Base-by-base conservation (phyloP, 2,329 filamentous ascomycete genomes). In the Macrophomina pseudophaseolina region DNA sequence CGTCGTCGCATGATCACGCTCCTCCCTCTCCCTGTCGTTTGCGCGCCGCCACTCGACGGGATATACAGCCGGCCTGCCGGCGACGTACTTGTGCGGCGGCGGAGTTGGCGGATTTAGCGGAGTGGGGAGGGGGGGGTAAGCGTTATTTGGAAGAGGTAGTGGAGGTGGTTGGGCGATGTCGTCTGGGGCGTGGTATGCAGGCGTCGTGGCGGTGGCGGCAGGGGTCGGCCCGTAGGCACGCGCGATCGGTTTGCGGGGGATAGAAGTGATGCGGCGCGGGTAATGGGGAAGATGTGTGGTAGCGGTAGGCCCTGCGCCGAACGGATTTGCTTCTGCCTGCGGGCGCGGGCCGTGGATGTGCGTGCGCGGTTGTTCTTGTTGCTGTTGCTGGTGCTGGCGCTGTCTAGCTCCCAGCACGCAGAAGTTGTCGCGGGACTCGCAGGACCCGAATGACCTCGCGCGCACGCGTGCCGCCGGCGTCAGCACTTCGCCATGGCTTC, bases 201-300 rank as follows among this genome's bases (percentile, higher is more conserved):
- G 14, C 56, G 16, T n/a, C 4, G 52, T 33, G 8, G 9, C 18
- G n/a, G 28, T 12, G 23, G 23, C 23, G 23, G 23, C 23, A 23
- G 23, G 3, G 23, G 23, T 23, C 23, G 23, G 23, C 2, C 23
- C 23, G 23, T 23, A 23, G 23, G 23, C 23, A 23, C 5, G 11
- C n/a, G 58, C 42, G 30, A 62, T 32, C 1, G 58, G 58, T 11
- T 62, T 62, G n/a, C 58, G 42, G 5, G 58, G 58, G 35, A 62
- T 38, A 6, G 42, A 62, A 32, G 30, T 38, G 3, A 49, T 44
- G n/a, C 54, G 40, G 14, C 54, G 54, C 7, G 54, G 35, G 23
- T 23, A 23, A 23, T 12, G 8, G 11, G 28, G 38, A n/a, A 4
- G 54, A 6, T 18, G 33, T 23, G 54, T 38, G 38, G 38, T 40